phyloP scores from a whole-genome alignment of 352 stramenopile species.

The Phytophthora foliorum region DNA sequence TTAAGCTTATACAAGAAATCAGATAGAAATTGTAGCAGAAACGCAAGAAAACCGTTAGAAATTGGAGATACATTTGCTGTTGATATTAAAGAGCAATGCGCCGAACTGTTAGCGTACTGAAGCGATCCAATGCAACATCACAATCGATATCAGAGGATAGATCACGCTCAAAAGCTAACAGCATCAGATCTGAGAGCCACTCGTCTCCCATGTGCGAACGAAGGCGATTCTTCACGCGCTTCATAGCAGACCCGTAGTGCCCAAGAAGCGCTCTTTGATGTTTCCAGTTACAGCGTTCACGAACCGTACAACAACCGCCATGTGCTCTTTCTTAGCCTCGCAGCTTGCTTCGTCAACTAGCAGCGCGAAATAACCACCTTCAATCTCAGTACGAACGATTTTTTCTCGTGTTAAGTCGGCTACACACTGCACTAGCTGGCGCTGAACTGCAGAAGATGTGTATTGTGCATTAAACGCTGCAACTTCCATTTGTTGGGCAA shows the following conservation, averaged over 20 bases:
- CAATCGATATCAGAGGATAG: not conserved
- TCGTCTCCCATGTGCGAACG: not conserved
- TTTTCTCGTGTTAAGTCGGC: not conserved
- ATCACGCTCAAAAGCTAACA: not conserved
- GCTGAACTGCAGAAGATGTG: not conserved
- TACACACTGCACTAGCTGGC: not conserved
- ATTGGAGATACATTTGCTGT: no score
- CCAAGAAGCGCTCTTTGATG: not conserved
- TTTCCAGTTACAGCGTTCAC: not conserved
- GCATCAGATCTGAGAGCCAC: not conserved
- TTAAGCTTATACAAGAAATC: no score
- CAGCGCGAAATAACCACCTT: not conserved
- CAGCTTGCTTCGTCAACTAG: conserved; percentile 20
- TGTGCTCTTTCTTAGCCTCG: conserved; percentile 3
- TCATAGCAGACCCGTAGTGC: conserved; percentile 14
- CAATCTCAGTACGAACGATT: not conserved
- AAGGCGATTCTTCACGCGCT: conserved; percentile 6
- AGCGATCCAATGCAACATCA: not conserved
- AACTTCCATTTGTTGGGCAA: no score
- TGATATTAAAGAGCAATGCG: not conserved
- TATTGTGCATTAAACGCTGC: conserved; percentile 6
- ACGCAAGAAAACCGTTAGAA: no score
- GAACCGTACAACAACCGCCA: conserved; percentile 2
- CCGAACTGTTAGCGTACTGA: not conserved
- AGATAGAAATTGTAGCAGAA: no score